These are phyloP conservation scores for Leishmania mexicana DNA, from an alignment of 208 protist genomes.

Conservation along the genomic window DNA sequence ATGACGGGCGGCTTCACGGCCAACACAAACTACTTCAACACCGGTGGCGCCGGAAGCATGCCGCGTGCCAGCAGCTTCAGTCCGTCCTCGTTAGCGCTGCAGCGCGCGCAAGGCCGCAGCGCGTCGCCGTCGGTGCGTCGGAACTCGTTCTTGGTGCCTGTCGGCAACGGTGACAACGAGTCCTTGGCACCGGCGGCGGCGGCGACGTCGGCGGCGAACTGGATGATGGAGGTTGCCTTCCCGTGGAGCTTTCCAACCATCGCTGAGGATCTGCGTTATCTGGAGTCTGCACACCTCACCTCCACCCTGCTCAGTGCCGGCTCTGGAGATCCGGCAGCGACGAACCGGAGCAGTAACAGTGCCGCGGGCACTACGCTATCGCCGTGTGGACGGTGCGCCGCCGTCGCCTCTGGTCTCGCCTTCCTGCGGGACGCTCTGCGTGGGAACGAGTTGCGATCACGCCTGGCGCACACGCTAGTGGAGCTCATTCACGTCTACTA, in stretches of 20 bases:
- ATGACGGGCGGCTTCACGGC: not conserved
- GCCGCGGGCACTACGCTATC: slow-evolving; percentile 9
- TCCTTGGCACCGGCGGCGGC: not conserved
- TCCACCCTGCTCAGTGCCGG: slow-evolving; percentile 24
- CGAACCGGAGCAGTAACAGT: not conserved
- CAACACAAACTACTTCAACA: not conserved
- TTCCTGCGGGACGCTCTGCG: slow-evolving; percentile 49
- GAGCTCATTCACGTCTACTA: slow-evolving; percentile 78
- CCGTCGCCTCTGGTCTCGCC: slow-evolving; percentile 12
- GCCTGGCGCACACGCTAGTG: slow-evolving; percentile 68
- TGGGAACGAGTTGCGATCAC: slow-evolving; percentile 63
- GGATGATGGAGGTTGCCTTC: slow-evolving; percentile 53
- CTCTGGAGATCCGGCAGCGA: not conserved
- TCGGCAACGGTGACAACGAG: slow-evolving; percentile 1
- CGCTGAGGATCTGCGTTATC: slow-evolving; percentile 68
- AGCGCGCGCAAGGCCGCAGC: not conserved
- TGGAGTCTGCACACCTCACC: slow-evolving; percentile 52
- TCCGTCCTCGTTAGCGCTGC: slow-evolving; percentile 3
- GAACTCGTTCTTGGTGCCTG: not conserved
- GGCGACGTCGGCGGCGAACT: slow-evolving; percentile 11
- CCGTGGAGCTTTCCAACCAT: slow-evolving; percentile 41
- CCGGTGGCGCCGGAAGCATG: not conserved
- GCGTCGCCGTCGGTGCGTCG: slow-evolving; percentile 3
- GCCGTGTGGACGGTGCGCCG: slow-evolving; percentile 4
- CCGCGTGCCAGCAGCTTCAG: slow-evolving; percentile 9